Percentiles rank a stretch among this genome's conserved stretches.
Conservation (phyloP, 2,329 filamentous ascomycete genomes). For the Calonectria naviculata region DNA sequence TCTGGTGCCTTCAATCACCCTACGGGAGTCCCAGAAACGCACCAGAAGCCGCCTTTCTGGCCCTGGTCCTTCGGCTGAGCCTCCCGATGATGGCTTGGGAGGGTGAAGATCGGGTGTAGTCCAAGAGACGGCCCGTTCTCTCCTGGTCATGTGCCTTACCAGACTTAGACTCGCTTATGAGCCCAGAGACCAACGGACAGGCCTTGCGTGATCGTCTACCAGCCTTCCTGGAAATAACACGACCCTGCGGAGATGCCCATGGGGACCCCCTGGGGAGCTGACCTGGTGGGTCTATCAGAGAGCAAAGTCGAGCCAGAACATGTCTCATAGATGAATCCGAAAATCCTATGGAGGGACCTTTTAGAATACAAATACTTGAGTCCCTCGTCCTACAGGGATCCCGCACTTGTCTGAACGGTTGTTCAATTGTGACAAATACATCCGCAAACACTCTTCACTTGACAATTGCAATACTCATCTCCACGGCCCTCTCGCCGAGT, state of each 20-base stretch:
- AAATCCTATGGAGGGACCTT: slow-evolving; percentile 10
- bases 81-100: neutral
- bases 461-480: neutral
- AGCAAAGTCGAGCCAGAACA: neutral
- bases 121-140: slow-evolving; percentile 18
- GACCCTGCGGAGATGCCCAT: slow-evolving; percentile 29
- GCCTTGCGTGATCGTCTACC: slow-evolving; percentile 27
- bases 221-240: slow-evolving; percentile 16
- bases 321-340: neutral
- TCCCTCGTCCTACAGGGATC: neutral
- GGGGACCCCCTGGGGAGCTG: slow-evolving; percentile 24
- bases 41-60: neutral
- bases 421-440: neutral
- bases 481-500: neutral
- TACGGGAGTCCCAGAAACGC: neutral
- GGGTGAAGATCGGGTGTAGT: neutral
- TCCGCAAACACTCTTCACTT: neutral
- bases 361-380: slow-evolving; percentile 31
- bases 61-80: neutral
- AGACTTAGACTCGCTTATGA: neutral
- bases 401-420: neutral
- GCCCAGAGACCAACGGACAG: neutral
- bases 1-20: neutral
- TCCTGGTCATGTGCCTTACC: slow-evolving; percentile 16
- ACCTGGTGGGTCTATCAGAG: slow-evolving; percentile 20